A percentile compares a stretch with the other conserved stretches of the same genome.
Conservation (phyloP, 2,329 filamentous ascomycete genomes). For the Fusarium torulosum region DNA sequence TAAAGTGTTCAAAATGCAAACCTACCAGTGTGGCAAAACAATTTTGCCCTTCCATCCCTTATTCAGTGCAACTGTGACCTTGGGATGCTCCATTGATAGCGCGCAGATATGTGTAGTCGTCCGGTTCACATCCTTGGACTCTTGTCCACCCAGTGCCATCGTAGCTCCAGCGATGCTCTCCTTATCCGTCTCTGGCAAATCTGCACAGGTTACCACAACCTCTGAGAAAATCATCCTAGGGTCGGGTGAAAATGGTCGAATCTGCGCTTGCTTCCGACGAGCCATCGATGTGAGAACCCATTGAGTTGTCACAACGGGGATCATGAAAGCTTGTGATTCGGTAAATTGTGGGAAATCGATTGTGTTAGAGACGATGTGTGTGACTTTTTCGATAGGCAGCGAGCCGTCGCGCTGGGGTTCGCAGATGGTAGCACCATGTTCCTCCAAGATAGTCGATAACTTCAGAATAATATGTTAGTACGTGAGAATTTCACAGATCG, state of each 20-base stretch:
- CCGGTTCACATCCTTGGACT: slow-evolving; percentile 77
- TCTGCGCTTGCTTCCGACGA: slow-evolving; percentile 78
- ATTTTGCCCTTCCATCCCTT: slow-evolving; percentile 82
- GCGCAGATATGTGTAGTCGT: slow-evolving; percentile 91
- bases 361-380: slow-evolving; percentile 75
- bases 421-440: slow-evolving; percentile 65
- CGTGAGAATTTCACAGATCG: too few species aligned
- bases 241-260: slow-evolving; percentile 90
- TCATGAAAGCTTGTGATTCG: slow-evolving; percentile 78
- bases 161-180: slow-evolving; percentile 93
- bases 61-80: slow-evolving; percentile 71
- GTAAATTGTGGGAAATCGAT: slow-evolving; percentile 93
- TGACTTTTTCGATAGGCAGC: slow-evolving; percentile 61
- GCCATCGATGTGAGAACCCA: slow-evolving; percentile 82
- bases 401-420: slow-evolving; percentile 62
- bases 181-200: slow-evolving; percentile 86
- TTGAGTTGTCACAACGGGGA: slow-evolving; percentile 83
- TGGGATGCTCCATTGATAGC: slow-evolving; percentile 78
- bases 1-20: slow-evolving; percentile 1
- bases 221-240: slow-evolving; percentile 90
- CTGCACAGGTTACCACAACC: slow-evolving; percentile 84
- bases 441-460: slow-evolving; percentile 58
- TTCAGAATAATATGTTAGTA: slow-evolving; percentile 44
- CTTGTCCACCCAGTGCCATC: slow-evolving; percentile 87
- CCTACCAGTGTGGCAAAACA: slow-evolving; percentile 91